Percentiles rank a stretch among this genome's conserved stretches.
phyloP scores from a whole-genome alignment of 2,329 filamentous ascomycete species.

The Cryoendolithus antarcticus region DNA sequence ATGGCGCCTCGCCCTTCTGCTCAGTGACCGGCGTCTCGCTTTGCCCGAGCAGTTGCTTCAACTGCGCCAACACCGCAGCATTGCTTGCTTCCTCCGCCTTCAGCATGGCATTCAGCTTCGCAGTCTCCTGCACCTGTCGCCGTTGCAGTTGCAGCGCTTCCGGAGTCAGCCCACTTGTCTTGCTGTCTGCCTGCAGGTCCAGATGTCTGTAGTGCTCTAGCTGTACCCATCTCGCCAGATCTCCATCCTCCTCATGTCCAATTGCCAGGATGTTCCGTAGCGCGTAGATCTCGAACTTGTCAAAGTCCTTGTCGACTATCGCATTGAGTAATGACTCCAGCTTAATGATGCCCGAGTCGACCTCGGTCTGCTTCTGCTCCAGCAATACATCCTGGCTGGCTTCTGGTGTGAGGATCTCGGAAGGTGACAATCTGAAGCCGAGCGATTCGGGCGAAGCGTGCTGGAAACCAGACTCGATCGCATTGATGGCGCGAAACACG shows the following conservation, averaged over 20 bases:
- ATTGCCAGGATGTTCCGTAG: slow-evolving; percentile 57
- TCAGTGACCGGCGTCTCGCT: slow-evolving; percentile 1
- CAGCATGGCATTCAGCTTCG: slow-evolving; percentile 58
- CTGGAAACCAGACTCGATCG: slow-evolving; percentile 71
- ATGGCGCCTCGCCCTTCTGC: slow-evolving; percentile 16
- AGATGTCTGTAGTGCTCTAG: slow-evolving; percentile 69
- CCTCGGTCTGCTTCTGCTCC: slow-evolving; percentile 34
- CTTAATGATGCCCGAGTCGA: slow-evolving; percentile 61
- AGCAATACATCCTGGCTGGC: slow-evolving; percentile 15
- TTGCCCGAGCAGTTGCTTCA: slow-evolving; percentile 44
- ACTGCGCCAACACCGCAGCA: slow-evolving; percentile 52
- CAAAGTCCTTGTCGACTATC: slow-evolving; percentile 39
- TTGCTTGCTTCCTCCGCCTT: slow-evolving; percentile 60
- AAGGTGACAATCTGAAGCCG: slow-evolving; percentile 47
- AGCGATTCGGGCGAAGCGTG: slow-evolving; percentile 61
- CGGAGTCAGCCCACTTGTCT: slow-evolving; percentile 40
- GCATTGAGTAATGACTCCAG: slow-evolving; percentile 38
- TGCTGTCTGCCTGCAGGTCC: slow-evolving; percentile 12
- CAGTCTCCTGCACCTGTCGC: slow-evolving; percentile 64
- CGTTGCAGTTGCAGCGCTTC: slow-evolving; percentile 60
- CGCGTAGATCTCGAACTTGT: slow-evolving; percentile 59
- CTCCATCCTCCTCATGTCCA: slow-evolving; percentile 28
- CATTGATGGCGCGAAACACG: slow-evolving; percentile 77
- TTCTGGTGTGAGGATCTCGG: slow-evolving; percentile 6
- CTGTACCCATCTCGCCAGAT: slow-evolving; percentile 59